Percentiles rank a stretch among this genome's conserved stretches.
Evolutionary conservation across 2,329 filamentous ascomycete genomes (phyloP).

Genomic region (Seiridium unicorne): DNA sequence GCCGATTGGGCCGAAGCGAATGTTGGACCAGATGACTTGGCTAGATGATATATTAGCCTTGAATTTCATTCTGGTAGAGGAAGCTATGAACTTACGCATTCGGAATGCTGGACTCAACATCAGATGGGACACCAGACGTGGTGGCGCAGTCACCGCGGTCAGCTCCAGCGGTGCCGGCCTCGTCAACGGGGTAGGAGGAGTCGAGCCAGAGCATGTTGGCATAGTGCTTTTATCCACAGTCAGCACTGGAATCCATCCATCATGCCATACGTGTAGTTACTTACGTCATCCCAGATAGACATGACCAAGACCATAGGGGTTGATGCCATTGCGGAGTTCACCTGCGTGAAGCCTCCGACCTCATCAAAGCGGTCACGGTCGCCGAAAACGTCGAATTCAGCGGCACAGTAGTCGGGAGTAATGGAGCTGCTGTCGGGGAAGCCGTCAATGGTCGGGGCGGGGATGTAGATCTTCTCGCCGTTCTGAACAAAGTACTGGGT

Average conservation of each 20-base stretch:
- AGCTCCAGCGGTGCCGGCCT: constrained; percentile 33
- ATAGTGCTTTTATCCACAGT: constrained; percentile 32
- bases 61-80: constrained; percentile 17
- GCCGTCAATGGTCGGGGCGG: constrained; percentile 6
- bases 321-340: constrained; percentile 47
- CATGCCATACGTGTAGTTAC: not conserved
- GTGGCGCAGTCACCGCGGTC: constrained; percentile 44
- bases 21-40: constrained; percentile 45
- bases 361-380: constrained; percentile 50
- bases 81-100: constrained; percentile 33
- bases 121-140: constrained; percentile 40
- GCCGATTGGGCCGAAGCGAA: constrained; percentile 44
- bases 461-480: constrained; percentile 41
- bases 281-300: constrained; percentile 57
- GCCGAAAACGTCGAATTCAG: constrained; percentile 38
- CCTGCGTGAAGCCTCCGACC: constrained; percentile 50
- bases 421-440: constrained; percentile 7
- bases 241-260: not conserved
- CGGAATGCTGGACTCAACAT: constrained; percentile 35
- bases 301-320: constrained; percentile 63
- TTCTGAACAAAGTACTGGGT: constrained; percentile 60
- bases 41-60: constrained; percentile 20
- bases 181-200: constrained; percentile 38
- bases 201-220: constrained; percentile 63
- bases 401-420: not conserved